Conservation (phyloP, 2,329 filamentous ascomycete species). For the Claviceps pusilla region DNA sequence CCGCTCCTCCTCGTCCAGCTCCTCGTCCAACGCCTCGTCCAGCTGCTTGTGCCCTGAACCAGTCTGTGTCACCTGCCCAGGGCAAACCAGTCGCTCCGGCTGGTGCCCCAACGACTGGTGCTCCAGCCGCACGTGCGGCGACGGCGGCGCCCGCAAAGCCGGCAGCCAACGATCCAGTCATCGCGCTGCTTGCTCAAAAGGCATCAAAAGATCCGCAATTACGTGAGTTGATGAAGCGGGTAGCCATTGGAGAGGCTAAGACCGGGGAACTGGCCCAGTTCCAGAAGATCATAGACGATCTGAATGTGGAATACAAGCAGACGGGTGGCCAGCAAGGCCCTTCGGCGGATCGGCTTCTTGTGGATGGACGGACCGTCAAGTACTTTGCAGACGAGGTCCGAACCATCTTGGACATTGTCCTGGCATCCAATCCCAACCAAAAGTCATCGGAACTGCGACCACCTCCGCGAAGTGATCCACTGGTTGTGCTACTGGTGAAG, state of each 20-base stretch:
- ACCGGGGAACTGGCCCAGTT: constrained; percentile 60
- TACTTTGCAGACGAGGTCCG: constrained; percentile 46
- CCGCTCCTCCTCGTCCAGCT: not conserved
- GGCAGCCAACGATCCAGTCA: constrained; percentile 53
- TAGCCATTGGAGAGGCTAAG: constrained; percentile 59
- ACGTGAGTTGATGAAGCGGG: constrained; percentile 68
- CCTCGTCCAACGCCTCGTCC: constrained; percentile 1
- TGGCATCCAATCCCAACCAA: constrained; percentile 43
- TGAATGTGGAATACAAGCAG: constrained; percentile 46
- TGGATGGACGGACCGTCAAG: constrained; percentile 40
- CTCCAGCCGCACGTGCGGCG: not conserved
- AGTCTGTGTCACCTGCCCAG: constrained; percentile 5
- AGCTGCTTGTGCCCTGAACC: constrained; percentile 1
- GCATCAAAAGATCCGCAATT: constrained; percentile 59
- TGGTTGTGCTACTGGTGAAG: constrained; percentile 43
- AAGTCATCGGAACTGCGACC: constrained; percentile 37
- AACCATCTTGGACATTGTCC: constrained; percentile 42
- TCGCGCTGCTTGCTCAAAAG: constrained; percentile 61
- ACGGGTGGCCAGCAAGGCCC: constrained; percentile 36
- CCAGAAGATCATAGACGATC: constrained; percentile 65
- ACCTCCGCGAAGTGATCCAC: constrained; percentile 37
- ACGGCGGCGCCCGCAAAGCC: constrained; percentile 11
- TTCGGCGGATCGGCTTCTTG: constrained; percentile 38
- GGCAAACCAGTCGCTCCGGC: constrained; percentile 7
- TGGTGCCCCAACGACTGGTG: not conserved